Conservation (phyloP, 164 flowering plant genomes). For the Litsea cubeba region DNA sequence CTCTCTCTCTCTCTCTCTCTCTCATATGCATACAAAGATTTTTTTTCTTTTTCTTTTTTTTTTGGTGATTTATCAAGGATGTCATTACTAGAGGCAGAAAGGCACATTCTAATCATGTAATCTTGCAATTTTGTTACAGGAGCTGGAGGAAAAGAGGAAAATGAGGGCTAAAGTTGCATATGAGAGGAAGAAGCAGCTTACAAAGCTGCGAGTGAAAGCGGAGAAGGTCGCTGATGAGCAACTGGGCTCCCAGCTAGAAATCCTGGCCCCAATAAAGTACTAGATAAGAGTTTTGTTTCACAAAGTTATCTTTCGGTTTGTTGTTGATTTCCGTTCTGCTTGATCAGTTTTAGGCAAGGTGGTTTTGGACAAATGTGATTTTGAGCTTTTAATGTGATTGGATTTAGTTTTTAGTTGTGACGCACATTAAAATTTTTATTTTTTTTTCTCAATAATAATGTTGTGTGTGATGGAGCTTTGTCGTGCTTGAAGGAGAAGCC, state of each 20-base stretch:
- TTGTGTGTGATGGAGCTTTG: too few species aligned
- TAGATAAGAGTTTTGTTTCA: slow-evolving; percentile 17
- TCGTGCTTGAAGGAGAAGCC: too few species aligned
- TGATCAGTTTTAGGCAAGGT: neutral
- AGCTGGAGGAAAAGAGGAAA: slow-evolving; percentile 21
- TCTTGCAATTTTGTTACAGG: slow-evolving; percentile 2
- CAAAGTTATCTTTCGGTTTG: neutral
- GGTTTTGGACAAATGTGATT: neutral
- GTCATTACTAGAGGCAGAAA: neutral
- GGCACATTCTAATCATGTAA: neutral
- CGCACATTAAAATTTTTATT: too few species aligned
- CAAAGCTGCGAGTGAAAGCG: slow-evolving; percentile 57
- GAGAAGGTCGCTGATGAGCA: slow-evolving; percentile 68
- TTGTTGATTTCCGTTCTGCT: neutral
- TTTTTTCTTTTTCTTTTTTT: too few species aligned
- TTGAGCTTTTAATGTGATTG: neutral
- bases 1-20: too few species aligned
- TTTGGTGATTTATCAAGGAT: neutral
- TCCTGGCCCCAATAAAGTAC: slow-evolving; percentile 58
- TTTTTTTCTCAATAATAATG: too few species aligned
- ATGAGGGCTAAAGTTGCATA: slow-evolving; percentile 27
- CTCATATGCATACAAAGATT: too few species aligned
- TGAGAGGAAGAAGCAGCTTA: slow-evolving; percentile 60
- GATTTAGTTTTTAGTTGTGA: too few species aligned
- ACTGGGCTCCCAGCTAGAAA: slow-evolving; percentile 60